Percentiles rank a stretch among this genome's conserved stretches.
Conservation (phyloP, 768 basidiomycete species). For the Melanogaster broomeanus region DNA sequence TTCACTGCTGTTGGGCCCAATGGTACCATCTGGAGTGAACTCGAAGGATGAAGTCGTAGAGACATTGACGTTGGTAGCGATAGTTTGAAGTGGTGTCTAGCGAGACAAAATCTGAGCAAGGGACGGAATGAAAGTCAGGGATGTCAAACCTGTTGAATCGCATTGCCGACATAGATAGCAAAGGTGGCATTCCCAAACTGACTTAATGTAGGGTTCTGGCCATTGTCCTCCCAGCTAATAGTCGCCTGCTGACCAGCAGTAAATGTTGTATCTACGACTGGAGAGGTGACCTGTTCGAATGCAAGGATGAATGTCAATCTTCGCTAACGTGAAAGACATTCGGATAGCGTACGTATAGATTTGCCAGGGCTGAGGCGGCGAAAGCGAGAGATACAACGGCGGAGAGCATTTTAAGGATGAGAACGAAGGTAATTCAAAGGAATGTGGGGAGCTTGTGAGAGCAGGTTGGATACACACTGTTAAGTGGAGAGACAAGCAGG, state of each 20-base stretch:
- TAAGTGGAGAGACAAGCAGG: not conserved
- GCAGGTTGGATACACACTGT: not conserved
- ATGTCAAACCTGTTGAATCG: conserved; percentile 54
- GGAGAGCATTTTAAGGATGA: conserved; percentile 50
- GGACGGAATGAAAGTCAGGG: not conserved
- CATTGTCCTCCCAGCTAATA: conserved; percentile 63
- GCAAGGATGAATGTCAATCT: not conserved
- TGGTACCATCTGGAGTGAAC: conserved; percentile 52
- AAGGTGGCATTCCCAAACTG: conserved; percentile 53
- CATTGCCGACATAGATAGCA: conserved; percentile 65
- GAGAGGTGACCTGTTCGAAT: conserved; percentile 54
- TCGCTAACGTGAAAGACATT: not conserved
- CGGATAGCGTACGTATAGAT: conserved; percentile 51
- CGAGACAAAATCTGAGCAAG: conserved; percentile 14
- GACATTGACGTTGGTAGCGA: conserved; percentile 53
- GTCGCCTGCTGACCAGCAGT: conserved; percentile 50
- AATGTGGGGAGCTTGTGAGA: conserved; percentile 21
- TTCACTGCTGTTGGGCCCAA: conserved; percentile 54
- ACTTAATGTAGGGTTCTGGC: conserved; percentile 45
- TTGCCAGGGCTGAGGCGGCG: conserved; percentile 55
- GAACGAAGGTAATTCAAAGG: conserved; percentile 22
- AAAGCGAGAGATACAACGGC: conserved; percentile 50
- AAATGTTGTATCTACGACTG: conserved; percentile 47
- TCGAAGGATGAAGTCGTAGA: conserved; percentile 43
- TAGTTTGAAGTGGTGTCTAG: conserved; percentile 57